A percentile compares a stretch with the other conserved stretches of the same genome.
Conservation (phyloP, 306 rosid species). For the Medicago ruthenica region DNA sequence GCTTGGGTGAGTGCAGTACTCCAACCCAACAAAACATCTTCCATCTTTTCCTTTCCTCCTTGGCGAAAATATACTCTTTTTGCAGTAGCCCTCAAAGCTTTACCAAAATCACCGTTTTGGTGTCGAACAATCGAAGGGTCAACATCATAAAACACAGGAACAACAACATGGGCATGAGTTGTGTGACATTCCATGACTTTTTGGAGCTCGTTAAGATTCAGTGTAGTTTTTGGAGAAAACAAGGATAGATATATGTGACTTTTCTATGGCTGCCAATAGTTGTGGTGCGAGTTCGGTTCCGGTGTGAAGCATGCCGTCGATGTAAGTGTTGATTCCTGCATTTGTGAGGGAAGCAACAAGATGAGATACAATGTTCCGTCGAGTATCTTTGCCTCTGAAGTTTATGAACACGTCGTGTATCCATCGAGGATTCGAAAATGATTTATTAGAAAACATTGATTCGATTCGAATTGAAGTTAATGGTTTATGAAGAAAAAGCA, state of each 20-base stretch:
- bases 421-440: background rate
- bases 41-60: too few relatives aligned
- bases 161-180: background rate
- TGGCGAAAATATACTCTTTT: too few relatives aligned
- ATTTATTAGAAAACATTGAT: too few relatives aligned
- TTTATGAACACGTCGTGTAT: conserved; percentile 23
- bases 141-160: background rate
- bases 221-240: background rate
- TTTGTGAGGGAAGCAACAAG: background rate
- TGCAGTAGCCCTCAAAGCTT: background rate
- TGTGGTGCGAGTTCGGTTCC: background rate
- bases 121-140: background rate
- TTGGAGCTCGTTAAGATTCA: background rate
- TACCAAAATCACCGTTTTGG: background rate
- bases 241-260: background rate
- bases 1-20: background rate
- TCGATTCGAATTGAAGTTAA: too few relatives aligned
- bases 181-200: background rate
- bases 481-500: too few relatives aligned
- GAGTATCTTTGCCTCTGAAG: background rate
- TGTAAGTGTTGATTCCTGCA: background rate
- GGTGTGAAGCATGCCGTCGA: background rate
- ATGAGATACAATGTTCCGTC: background rate
- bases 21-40: background rate
- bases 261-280: background rate